Evolutionary conservation across 192 early-diverging fungal species (phyloP), one percentile per base, ranked within the genome.

Genomic region (Lobosporangium transversale): DNA sequence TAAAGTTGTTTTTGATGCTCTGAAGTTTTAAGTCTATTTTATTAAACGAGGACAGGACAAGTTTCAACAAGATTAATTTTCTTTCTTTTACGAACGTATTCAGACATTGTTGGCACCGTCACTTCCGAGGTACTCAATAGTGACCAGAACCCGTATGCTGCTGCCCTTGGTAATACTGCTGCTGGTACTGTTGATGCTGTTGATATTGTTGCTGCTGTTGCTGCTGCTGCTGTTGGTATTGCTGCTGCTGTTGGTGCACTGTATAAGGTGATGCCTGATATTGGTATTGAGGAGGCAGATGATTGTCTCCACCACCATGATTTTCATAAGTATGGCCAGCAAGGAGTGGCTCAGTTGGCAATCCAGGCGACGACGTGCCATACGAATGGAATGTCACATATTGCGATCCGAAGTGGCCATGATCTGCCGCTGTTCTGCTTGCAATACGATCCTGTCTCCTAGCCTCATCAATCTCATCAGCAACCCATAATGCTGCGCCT

Each of bases 391-490:
- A 75, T 14, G 70, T 75, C 40, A 75, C 70, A 54, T 75, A 75
- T 43, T 75, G 70, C 8, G 70, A 75, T 17, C 43, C 44, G 33
- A 53, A 47, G 11, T 43, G 49, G 45, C 52, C 48, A 14, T 68
- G 66, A 29, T 53, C 45, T 17, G 32, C 32, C 17, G 56, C 70
- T 35, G 70, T 32, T 35, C 70, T 75, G 57, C 21, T 60, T 17
- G 70, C 63, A 11, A 75, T 45, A 11, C 57, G 55, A 30, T 75
- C 70, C 44, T 50, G 62, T 61, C 63, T 53, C 40, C 63, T 65
- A 11, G 56, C 84, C 50, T 87, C 76, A 35, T 78, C 81, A 60
- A 88, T 86, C 54, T 88, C 52, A 58, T 89, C 88, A n/a, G 74
- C 81, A 2, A 88, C 85, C 86, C 89, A 90, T 2, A 90, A 67